Evolutionary conservation across 345 rosid species (phyloP).

Genomic region (Xanthoceras sorbifolium): DNA sequence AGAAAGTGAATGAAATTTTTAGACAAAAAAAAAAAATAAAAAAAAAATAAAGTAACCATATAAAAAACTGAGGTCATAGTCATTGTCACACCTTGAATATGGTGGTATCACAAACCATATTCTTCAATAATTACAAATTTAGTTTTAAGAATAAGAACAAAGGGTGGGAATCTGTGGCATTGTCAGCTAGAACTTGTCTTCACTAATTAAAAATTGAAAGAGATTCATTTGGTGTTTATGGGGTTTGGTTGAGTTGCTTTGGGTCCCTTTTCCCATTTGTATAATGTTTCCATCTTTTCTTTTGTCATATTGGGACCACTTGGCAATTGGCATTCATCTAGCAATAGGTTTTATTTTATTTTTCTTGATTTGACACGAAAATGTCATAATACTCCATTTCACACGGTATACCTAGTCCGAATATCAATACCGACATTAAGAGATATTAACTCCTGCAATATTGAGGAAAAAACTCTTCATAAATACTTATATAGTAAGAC

Average conservation of each 20-base stretch:
- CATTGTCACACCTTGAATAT: neutral
- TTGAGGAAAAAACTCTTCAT: no score
- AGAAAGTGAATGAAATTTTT: neutral
- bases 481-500: no score
- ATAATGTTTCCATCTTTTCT: constrained; percentile 13
- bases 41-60: neutral
- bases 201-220: constrained; percentile 29
- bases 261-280: constrained; percentile 16
- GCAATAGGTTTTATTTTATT: no score
- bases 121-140: neutral
- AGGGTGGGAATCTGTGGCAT: neutral
- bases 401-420: no score
- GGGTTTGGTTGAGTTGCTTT: constrained; percentile 18
- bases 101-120: neutral
- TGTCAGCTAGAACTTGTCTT: neutral
- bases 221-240: constrained; percentile 30
- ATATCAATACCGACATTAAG: no score
- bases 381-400: no score
- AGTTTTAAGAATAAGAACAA: neutral
- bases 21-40: neutral
- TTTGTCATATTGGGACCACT: constrained; percentile 25
- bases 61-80: neutral
- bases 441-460: no score
- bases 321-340: neutral
- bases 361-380: no score